A percentile compares a stretch with the other conserved stretches of the same genome.
phyloP scores from a whole-genome alignment of 352 stramenopile genomes.

The Phytophthora fragariaefolia region DNA sequence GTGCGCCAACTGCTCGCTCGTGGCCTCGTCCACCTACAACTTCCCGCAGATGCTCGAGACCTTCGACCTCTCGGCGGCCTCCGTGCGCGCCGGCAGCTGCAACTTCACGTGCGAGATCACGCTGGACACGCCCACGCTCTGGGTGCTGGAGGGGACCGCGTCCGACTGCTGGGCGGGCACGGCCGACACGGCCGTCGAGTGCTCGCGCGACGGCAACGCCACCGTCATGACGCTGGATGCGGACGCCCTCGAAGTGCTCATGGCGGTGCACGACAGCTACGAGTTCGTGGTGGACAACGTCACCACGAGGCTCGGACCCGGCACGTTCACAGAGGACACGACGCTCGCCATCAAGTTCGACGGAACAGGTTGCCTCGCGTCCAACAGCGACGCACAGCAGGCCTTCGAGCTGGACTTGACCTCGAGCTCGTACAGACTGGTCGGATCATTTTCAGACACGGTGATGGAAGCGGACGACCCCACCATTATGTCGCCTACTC shows the following conservation, averaged over 20 bases:
- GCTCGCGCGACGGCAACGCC: slow-evolving; percentile 58
- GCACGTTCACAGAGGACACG: slow-evolving; percentile 64
- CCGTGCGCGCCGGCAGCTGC: slow-evolving; percentile 44
- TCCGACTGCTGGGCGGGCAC: slow-evolving; percentile 48
- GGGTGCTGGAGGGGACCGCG: slow-evolving; percentile 47
- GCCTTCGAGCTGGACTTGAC: slow-evolving; percentile 65
- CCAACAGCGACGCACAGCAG: slow-evolving; percentile 40
- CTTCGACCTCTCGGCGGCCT: slow-evolving; percentile 60
- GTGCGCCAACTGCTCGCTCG: slow-evolving; percentile 71
- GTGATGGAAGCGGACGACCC: slow-evolving; percentile 53
- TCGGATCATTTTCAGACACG: slow-evolving; percentile 62
- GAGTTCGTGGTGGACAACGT: slow-evolving; percentile 62
- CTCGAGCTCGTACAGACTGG: slow-evolving; percentile 59
- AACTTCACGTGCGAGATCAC: slow-evolving; percentile 58
- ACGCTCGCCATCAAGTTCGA: slow-evolving; percentile 64
- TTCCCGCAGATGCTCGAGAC: slow-evolving; percentile 74
- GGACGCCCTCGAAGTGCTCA: slow-evolving; percentile 42
- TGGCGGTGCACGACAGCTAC: slow-evolving; percentile 51
- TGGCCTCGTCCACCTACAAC: slow-evolving; percentile 64
- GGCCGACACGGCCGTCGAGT: slow-evolving; percentile 39
- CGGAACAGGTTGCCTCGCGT: slow-evolving; percentile 57
- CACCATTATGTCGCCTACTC: slow-evolving; percentile 58
- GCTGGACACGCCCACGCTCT: slow-evolving; percentile 63
- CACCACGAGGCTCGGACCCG: slow-evolving; percentile 62
- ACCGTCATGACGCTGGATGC: slow-evolving; percentile 59